phyloP scores from a whole-genome alignment of 106 monocot genomes.

The Dendrobium catenatum region DNA sequence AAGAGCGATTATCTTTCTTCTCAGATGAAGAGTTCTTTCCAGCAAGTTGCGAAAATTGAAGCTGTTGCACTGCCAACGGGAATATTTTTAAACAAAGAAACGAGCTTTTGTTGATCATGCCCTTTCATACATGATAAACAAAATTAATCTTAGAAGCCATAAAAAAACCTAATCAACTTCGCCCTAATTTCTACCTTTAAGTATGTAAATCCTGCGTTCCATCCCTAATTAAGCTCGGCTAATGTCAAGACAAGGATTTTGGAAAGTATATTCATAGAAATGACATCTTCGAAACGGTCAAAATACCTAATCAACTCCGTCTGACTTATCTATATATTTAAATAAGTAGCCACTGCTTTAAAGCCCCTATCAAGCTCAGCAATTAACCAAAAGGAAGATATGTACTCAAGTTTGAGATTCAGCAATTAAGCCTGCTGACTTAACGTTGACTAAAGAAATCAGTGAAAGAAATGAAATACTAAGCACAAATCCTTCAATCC shows the following conservation, averaged over 20 bases:
- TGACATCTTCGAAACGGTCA: not conserved
- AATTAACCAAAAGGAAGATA: not conserved
- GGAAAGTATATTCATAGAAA: not conserved
- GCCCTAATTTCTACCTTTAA: not conserved
- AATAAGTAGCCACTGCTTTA: not conserved
- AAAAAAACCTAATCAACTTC: no score
- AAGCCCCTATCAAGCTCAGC: not conserved
- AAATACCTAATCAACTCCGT: not conserved
- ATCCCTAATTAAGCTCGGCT: not conserved
- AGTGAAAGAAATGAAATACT: not conserved
- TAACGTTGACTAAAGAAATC: not conserved
- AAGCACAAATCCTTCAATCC: not conserved
- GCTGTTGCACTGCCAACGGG: slow-evolving; percentile 59
- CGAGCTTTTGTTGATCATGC: not conserved
- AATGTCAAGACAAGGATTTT: not conserved
- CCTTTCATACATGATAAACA: not conserved
- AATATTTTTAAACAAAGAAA: not conserved
- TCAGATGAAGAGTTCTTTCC: slow-evolving; percentile 43
- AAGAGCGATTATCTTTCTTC: slow-evolving; percentile 59
- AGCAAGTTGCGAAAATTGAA: slow-evolving; percentile 44
- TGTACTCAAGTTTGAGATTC: not conserved
- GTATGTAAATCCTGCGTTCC: not conserved
- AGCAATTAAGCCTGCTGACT: not conserved
- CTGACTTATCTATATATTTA: not conserved
- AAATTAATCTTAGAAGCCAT: no score